Evolutionary conservation across 2,329 filamentous ascomycete species (phyloP), one percentile per base, ranked within the genome.

Genomic region (Apiospora pterosperma): DNA sequence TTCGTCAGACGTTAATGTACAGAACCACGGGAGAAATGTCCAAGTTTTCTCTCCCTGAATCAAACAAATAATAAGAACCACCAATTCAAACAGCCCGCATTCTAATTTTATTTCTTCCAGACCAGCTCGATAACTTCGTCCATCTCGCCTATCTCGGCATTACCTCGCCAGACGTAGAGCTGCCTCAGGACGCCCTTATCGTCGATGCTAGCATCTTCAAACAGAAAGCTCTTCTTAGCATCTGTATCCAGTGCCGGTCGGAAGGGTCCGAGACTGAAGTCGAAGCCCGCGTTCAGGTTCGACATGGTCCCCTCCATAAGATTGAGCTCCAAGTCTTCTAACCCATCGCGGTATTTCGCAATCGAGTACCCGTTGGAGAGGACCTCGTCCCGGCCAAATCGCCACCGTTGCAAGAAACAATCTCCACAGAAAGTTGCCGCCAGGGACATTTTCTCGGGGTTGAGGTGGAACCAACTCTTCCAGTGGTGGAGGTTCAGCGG

Each of bases 401-500:
- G 77, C 77, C 82, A 89, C 28, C 87, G 80, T 69, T 86, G 84
- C 60, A 89, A 75, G 66, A 88, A 81, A 65, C 86, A 89, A 59
- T 83, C 82, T 5, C 87, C 86, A 68, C 87, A 89, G n/a, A 86
- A 72, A 11, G 80, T 72, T 7, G 80, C 76, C 14, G 85, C 76
- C 42, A 78, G 74, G 36, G 82, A 80, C 76, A 87, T 83, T 64
- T 80, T 78, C 59, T 80, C 78, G 48, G 88, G 78, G 60, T 82
- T 82, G 31, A 77, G 78, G 10, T 78, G 70, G 74, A 87, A 86
- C 85, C 86, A 88, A 14, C 81, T 84, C 72, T 87, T 88, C 85
- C 86, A 89, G 76, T 89, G 87, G 72, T 89, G 87, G 7, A 89
- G 76, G 61, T 82, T 87, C 14, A 88, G 75, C 0, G 85, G 82